Evolutionary conservation across 192 early-diverging fungal genomes (phyloP).

Genomic region (Spizellomyces sp.): DNA sequence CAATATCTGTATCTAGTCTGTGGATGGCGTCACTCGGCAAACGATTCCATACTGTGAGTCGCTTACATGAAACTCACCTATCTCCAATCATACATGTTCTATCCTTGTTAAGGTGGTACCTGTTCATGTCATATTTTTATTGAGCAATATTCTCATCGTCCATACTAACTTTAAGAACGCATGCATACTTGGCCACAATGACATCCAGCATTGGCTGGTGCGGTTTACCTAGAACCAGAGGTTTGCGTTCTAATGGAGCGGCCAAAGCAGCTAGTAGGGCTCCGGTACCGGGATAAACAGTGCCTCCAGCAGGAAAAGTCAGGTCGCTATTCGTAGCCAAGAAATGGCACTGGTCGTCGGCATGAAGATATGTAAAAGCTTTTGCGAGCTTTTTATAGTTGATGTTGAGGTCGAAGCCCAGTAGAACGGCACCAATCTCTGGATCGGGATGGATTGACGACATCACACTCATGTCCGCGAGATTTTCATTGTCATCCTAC

Average conservation of each 20-base stretch:
- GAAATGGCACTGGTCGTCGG: slow-evolving; percentile 76
- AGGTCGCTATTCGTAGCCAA: slow-evolving; percentile 92
- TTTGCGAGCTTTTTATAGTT: slow-evolving; percentile 93
- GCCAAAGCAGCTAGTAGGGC: slow-evolving; percentile 75
- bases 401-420: slow-evolving; percentile 90
- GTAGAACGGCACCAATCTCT: slow-evolving; percentile 84
- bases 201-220: slow-evolving; percentile 91
- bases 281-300: slow-evolving; percentile 83
- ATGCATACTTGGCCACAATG: slow-evolving; percentile 75
- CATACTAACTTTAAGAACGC: slow-evolving; percentile 4
- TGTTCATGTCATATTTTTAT: not conserved
- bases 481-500: slow-evolving; percentile 50
- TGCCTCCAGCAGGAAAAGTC: slow-evolving; percentile 81
- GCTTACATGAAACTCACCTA: slow-evolving; percentile 26
- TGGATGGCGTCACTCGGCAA: not conserved
- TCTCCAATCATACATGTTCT: slow-evolving; percentile 98
- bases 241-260: slow-evolving; percentile 75
- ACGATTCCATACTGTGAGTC: not conserved
- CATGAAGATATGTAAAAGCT: slow-evolving; percentile 82
- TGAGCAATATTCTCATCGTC: not conserved
- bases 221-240: slow-evolving; percentile 91
- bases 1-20: slow-evolving; percentile 92
- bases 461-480: slow-evolving; percentile 56
- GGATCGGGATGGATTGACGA: slow-evolving; percentile 63
- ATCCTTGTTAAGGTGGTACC: slow-evolving; percentile 71